A percentile compares a stretch with the other conserved stretches of the same genome.
Conservation (phyloP, 176 grass and related monocot genomes). For the Aegilops longissima region DNA sequence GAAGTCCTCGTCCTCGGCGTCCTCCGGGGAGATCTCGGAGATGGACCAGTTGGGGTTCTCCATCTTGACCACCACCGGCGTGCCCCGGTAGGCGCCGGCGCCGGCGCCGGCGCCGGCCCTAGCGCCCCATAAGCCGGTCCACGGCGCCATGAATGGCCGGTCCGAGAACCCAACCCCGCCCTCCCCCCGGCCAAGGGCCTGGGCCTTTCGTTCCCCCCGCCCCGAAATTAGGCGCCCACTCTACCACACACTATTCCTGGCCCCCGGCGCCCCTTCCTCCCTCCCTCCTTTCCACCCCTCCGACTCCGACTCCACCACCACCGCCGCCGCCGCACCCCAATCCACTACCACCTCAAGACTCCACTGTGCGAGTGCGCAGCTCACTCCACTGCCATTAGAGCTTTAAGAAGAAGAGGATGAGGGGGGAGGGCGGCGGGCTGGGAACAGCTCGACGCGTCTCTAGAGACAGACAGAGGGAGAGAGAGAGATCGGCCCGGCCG, state of each 20-base stretch:
- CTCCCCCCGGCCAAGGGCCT: conserved; percentile 12
- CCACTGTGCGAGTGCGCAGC: conserved; percentile 1
- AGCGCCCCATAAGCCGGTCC: conserved; percentile 62
- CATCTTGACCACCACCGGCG: conserved; percentile 99
- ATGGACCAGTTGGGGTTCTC: conserved; percentile 99
- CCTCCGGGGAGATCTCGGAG: conserved; percentile 81
- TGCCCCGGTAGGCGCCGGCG: conserved; percentile 79
- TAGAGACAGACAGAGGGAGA: neutral
- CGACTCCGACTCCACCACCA: neutral
- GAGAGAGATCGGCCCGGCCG: conserved; percentile 23
- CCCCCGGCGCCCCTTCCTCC: neutral
- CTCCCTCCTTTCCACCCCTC: neutral
- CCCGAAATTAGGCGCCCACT: conserved; percentile 38
- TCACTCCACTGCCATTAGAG: conserved; percentile 23
- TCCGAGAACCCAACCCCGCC: conserved; percentile 31
- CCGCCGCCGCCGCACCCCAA: neutral
- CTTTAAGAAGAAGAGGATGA: conserved; percentile 2
- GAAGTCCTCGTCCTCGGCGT: conserved; percentile 61
- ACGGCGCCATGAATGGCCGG: conserved; percentile 69
- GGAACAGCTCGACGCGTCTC: conserved; percentile 83
- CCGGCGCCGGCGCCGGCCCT: conserved; percentile 53
- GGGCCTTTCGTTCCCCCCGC: conserved; percentile 19
- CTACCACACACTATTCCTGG: conserved; percentile 44
- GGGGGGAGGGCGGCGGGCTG: conserved; percentile 22
- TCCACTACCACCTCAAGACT: neutral